Conservation (phyloP, 495 filamentous ascomycete species). For the Talaromyces wortmannii region DNA sequence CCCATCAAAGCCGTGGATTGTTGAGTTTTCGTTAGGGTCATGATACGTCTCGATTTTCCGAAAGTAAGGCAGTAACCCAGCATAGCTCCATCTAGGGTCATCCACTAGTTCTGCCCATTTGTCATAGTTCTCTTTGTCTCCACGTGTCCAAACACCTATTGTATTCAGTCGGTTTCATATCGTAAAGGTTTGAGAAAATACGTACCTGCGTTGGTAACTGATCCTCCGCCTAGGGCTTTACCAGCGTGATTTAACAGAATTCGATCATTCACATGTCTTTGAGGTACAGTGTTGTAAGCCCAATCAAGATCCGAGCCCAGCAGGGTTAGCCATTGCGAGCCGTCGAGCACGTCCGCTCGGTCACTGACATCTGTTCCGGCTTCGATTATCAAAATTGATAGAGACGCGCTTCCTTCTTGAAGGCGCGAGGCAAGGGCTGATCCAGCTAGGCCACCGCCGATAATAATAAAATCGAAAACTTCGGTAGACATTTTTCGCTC, state of each 20-base stretch:
- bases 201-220: not conserved
- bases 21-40: too few species aligned
- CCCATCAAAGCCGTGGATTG: too few species aligned
- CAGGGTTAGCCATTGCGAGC: conserved; percentile 7
- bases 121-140: not conserved
- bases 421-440: conserved; percentile 33
- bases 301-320: conserved; percentile 23
- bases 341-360: not conserved
- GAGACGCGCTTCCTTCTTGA: conserved; percentile 8
- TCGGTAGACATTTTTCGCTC: too few species aligned
- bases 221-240: conserved; percentile 26
- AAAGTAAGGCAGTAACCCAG: too few species aligned
- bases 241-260: conserved; percentile 15
- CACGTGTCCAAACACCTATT: too few species aligned
- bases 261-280: conserved; percentile 14
- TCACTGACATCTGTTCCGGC: conserved; percentile 12
- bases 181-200: not conserved
- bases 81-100: not conserved
- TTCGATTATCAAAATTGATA: conserved; percentile 18
- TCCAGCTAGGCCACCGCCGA: conserved; percentile 35
- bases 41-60: too few species aligned
- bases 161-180: too few species aligned
- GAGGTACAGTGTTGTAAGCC: conserved; percentile 21
- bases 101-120: not conserved
- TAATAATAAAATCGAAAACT: conserved; percentile 18